phyloP scores from a whole-genome alignment of 169 alveolate species.

The Eimeria sp. region DNA sequence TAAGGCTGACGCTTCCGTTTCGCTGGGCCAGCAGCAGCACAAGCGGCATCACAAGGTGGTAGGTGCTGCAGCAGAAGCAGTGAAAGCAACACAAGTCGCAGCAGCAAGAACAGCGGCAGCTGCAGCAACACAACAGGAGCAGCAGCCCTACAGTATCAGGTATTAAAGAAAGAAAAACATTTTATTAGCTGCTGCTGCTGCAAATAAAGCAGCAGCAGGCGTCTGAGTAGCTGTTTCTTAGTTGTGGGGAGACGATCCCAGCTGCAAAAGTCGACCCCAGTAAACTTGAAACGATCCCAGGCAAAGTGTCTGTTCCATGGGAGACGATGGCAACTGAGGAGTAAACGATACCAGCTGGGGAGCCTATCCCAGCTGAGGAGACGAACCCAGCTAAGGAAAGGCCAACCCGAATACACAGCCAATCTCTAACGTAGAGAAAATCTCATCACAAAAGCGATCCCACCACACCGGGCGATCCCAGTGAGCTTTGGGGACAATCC shows the following conservation, averaged over 20 bases:
- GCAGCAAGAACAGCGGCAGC: too few relatives aligned
- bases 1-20: background rate
- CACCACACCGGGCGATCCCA: conserved; percentile 5
- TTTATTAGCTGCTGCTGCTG: background rate
- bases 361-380: too few relatives aligned
- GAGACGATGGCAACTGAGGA: too few relatives aligned
- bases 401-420: too few relatives aligned
- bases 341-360: too few relatives aligned
- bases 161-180: background rate
- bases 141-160: background rate
- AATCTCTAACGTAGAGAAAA: background rate
- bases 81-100: too few relatives aligned
- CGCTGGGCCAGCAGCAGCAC: background rate
- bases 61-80: background rate
- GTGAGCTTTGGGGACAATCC: background rate
- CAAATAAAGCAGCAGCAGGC: background rate
- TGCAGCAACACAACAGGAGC: background rate
- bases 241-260: background rate
- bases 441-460: background rate
- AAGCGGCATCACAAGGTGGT: background rate
- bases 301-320: too few relatives aligned
- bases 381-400: too few relatives aligned
- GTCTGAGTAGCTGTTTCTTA: background rate
- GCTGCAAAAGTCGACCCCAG: background rate
- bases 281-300: too few relatives aligned